Evolutionary conservation across 768 basidiomycete genomes (phyloP).

Genomic region (Amylocystis lapponica): DNA sequence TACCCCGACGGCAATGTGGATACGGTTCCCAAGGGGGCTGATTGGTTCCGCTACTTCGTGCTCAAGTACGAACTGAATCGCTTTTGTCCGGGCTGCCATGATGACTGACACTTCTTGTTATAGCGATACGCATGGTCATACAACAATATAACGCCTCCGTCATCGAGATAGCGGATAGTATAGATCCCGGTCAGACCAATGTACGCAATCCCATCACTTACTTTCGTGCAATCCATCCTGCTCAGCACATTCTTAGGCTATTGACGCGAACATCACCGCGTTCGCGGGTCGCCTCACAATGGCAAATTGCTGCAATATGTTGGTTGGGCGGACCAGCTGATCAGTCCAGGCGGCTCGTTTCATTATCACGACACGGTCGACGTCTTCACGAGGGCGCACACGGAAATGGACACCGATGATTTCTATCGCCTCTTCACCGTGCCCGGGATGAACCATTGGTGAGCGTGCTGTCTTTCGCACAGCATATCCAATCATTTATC

Average conservation of each 20-base stretch:
- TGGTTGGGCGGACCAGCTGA: conserved; percentile 24
- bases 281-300: conserved; percentile 16
- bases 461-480: conserved; percentile 2
- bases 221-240: background rate
- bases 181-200: conserved; percentile 18
- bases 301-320: conserved; percentile 22
- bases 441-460: conserved; percentile 29
- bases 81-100: no score
- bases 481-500: background rate
- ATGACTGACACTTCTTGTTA: background rate
- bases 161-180: conserved; percentile 10
- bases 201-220: conserved; percentile 4
- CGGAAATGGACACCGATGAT: conserved; percentile 21
- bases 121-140: conserved; percentile 18
- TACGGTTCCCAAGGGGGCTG: conserved; percentile 8
- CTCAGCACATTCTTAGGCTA: conserved; percentile 10
- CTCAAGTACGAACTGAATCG: conserved; percentile 13
- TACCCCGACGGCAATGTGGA: conserved; percentile 14
- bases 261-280: conserved; percentile 17
- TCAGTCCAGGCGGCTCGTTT: conserved; percentile 23
- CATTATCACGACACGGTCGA: conserved; percentile 21
- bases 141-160: conserved; percentile 13
- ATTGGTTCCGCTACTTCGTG: conserved; percentile 15
- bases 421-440: conserved; percentile 29
- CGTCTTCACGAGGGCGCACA: conserved; percentile 14